Conservation (phyloP, 2,329 filamentous ascomycete species). For the Talaromyces sp. region DNA sequence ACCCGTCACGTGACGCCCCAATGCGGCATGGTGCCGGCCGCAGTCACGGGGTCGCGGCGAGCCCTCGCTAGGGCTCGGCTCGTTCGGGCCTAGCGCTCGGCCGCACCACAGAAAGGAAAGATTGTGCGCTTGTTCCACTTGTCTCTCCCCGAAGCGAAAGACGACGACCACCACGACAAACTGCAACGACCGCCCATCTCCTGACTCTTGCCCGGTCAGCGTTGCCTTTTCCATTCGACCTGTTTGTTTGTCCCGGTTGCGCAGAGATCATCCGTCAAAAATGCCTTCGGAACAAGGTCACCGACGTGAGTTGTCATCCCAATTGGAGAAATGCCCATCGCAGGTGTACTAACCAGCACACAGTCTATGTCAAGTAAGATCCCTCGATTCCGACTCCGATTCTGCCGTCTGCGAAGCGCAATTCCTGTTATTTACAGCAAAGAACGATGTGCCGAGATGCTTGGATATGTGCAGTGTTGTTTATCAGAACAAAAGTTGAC, state of each 20-base stretch:
- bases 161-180: constrained; percentile 40
- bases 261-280: constrained; percentile 54
- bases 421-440: neutral
- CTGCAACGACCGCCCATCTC: constrained; percentile 26
- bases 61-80: constrained; percentile 33
- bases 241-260: constrained; percentile 37
- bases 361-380: constrained; percentile 87
- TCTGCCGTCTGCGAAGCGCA: neutral
- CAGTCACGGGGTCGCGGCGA: constrained; percentile 32
- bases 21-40: neutral
- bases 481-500: constrained; percentile 29
- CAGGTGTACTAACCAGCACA: neutral
- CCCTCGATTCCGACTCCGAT: constrained; percentile 9
- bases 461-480: neutral
- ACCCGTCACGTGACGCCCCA: neutral
- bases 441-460: neutral
- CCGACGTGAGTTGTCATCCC: constrained; percentile 65
- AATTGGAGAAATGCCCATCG: no score
- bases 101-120: constrained; percentile 32
- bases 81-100: constrained; percentile 31
- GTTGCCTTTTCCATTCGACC: constrained; percentile 37
- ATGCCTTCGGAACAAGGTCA: constrained; percentile 87
- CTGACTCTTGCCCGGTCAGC: constrained; percentile 36
- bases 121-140: constrained; percentile 26
- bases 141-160: constrained; percentile 33